These are phyloP conservation scores for Stenogyne calaminthoides DNA, from an alignment of 305 asterid species.

Conservation along the genomic window DNA sequence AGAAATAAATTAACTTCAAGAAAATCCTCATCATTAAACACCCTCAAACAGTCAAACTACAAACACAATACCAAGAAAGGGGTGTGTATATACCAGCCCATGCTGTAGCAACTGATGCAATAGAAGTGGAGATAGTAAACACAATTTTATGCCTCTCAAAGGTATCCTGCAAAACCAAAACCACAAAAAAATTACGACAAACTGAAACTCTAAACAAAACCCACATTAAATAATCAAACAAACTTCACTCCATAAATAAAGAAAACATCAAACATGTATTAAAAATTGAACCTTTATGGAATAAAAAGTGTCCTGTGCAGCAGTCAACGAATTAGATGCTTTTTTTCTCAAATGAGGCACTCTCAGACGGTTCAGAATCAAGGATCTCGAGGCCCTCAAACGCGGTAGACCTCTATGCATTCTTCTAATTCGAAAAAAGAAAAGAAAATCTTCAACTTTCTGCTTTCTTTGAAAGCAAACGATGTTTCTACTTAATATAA, in stretches of 20 bases:
- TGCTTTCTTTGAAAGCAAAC: background rate
- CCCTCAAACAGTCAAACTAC: background rate
- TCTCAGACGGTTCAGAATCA: constrained; percentile 34
- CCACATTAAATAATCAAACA: background rate
- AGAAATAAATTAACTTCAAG: constrained; percentile 7
- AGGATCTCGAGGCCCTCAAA: constrained; percentile 54
- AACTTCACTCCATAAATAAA: constrained; percentile 8
- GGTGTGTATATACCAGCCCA: constrained; percentile 58
- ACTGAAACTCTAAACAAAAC: background rate
- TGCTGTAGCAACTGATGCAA: constrained; percentile 86
- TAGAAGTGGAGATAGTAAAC: constrained; percentile 74
- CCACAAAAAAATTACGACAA: constrained; percentile 3
- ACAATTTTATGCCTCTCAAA: constrained; percentile 92
- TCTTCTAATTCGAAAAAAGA: constrained; percentile 1
- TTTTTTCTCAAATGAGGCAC: constrained; percentile 50
- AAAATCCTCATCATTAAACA: constrained; percentile 2
- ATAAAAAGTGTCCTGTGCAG: constrained; percentile 61
- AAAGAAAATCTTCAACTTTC: background rate
- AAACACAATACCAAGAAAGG: background rate
- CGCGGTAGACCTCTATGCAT: constrained; percentile 56
- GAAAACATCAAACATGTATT: background rate
- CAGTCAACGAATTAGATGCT: constrained; percentile 59
- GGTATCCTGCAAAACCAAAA: constrained; percentile 58
- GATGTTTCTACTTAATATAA: background rate
- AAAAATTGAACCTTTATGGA: constrained; percentile 54